phyloP scores from a whole-genome alignment of 257 asterid species.

The Solanum boliviense region DNA sequence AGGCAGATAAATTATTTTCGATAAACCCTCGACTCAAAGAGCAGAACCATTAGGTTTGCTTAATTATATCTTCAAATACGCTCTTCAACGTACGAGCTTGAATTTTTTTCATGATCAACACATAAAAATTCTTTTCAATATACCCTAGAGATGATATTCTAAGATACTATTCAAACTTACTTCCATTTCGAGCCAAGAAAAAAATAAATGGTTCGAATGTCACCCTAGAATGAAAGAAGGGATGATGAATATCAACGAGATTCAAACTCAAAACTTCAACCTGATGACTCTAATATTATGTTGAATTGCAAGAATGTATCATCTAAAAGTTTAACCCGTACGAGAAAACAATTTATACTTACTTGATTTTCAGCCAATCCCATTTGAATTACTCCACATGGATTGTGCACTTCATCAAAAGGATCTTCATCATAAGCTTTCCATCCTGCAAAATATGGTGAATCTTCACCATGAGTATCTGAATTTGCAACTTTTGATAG shows the following conservation, averaged over 20 bases:
- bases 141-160: neutral
- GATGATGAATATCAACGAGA: neutral
- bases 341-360: neutral
- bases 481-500: slow-evolving; percentile 59
- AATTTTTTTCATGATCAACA: neutral
- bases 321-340: neutral
- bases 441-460: slow-evolving; percentile 95
- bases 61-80: neutral
- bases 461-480: slow-evolving; percentile 80
- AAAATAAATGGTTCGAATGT: neutral
- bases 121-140: neutral
- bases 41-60: neutral
- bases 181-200: neutral
- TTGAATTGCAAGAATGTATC: neutral
- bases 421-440: slow-evolving; percentile 83
- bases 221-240: neutral
- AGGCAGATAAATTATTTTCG: too few species aligned
- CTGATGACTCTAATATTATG: neutral
- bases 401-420: slow-evolving; percentile 42
- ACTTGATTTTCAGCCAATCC: slow-evolving; percentile 94
- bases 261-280: neutral
- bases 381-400: slow-evolving; percentile 85
- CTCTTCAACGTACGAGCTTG: accelerated
- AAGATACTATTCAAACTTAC: neutral
- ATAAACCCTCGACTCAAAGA: too few species aligned